phyloP scores from a whole-genome alignment of 2,329 filamentous ascomycete species.

The Aspergillus sp. region DNA sequence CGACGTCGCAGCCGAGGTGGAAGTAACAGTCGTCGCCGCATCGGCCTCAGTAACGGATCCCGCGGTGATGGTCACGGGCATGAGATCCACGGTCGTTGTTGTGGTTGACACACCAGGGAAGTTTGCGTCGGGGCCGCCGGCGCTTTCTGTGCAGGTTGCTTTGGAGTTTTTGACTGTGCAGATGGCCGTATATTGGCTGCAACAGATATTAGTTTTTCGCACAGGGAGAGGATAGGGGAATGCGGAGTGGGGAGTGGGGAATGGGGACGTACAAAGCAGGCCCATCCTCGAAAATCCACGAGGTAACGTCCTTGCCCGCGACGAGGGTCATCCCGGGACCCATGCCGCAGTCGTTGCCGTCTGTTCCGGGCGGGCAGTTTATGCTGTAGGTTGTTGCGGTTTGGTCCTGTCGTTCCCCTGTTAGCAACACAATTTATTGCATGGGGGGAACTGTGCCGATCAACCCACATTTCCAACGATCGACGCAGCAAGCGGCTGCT shows the following conservation, averaged over 20 bases:
- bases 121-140: constrained; percentile 21
- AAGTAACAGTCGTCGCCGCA: not conserved
- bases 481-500: constrained; percentile 31
- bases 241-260: not conserved
- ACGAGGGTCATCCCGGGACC: constrained; percentile 31
- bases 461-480: constrained; percentile 28
- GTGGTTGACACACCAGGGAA: constrained; percentile 20
- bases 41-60: constrained; percentile 12
- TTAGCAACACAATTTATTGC: no score
- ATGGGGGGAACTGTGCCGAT: no score
- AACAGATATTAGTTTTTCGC: not conserved
- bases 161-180: constrained; percentile 27
- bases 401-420: constrained; percentile 22
- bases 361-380: constrained; percentile 29
- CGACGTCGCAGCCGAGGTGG: not conserved
- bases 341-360: constrained; percentile 32
- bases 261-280: constrained; percentile 17
- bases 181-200: constrained; percentile 20
- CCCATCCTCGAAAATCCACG: constrained; percentile 16
- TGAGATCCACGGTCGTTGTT: constrained; percentile 17
- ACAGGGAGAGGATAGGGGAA: no score
- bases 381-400: constrained; percentile 33
- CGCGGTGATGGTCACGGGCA: constrained; percentile 31
- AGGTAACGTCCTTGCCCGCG: constrained; percentile 16
- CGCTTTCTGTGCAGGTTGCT: constrained; percentile 24